Conservation (phyloP, 257 asterid species). For the Fraxinus cuspidata region DNA sequence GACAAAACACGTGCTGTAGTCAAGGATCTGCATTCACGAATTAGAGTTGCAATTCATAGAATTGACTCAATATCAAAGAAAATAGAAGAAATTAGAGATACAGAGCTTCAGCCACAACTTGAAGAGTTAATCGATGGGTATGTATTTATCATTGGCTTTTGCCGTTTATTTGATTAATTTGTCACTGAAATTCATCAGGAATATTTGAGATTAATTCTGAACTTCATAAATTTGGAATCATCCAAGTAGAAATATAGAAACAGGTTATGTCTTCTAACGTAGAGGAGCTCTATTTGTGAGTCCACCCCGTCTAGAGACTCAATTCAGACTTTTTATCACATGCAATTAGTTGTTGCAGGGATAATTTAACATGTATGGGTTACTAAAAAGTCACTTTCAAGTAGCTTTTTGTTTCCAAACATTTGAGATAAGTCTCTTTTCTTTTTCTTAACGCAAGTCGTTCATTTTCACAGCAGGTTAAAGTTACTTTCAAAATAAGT, state of each 20-base stretch:
- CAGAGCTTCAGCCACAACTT: conserved; percentile 92
- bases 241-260: not conserved
- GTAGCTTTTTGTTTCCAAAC: not conserved
- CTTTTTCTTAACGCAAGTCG: not conserved
- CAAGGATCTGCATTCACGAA: conserved; percentile 89
- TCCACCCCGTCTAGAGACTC: not conserved
- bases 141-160: conserved; percentile 22
- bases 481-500: not conserved
- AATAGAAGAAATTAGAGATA: conserved; percentile 85
- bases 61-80: conserved; percentile 78
- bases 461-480: not conserved
- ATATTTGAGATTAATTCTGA: not conserved
- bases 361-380: not conserved
- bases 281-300: not conserved
- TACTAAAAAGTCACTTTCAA: not conserved
- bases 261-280: not conserved
- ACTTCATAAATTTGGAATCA: not conserved
- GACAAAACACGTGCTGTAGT: conserved; percentile 90
- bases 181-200: not conserved
- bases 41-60: conserved; percentile 85
- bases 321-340: not conserved
- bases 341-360: not conserved
- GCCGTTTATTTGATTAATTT: conserved; percentile 13
- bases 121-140: conserved; percentile 97
- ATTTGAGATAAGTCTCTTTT: not conserved